Percentiles rank a stretch among this genome's conserved stretches.
phyloP scores from a whole-genome alignment of 2,329 filamentous ascomycete genomes.

The Elsinoe ampelina region DNA sequence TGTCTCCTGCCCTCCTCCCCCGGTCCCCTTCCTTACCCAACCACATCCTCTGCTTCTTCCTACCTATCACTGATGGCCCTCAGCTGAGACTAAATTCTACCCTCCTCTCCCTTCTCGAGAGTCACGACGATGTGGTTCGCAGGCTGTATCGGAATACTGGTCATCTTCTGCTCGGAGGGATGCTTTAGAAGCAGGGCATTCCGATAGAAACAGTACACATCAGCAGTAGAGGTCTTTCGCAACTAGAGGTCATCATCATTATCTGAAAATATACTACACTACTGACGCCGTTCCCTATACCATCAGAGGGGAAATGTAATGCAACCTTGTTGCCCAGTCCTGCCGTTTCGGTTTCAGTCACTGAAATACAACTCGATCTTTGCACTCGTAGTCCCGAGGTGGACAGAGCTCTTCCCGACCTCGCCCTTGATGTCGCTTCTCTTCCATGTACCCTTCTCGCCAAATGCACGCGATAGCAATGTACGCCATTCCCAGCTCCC shows the following conservation, averaged over 20 bases:
- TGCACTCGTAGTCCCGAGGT: not conserved
- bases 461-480: not conserved
- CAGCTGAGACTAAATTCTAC: not conserved
- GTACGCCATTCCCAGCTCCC: slow-evolving; percentile 2
- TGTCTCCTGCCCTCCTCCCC: not conserved
- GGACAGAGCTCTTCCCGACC: not conserved
- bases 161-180: not conserved
- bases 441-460: slow-evolving; percentile 10
- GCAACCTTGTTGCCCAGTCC: not conserved
- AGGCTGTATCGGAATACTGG: not conserved
- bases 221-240: not conserved
- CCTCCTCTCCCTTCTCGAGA: not conserved
- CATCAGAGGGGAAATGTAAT: too few species aligned
- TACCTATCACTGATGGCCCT: not conserved
- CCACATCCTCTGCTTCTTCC: not conserved
- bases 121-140: slow-evolving; percentile 5
- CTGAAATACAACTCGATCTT: not conserved
- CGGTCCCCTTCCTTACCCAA: not conserved
- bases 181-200: not conserved
- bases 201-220: not conserved
- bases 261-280: not conserved
- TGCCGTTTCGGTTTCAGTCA: not conserved
- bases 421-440: not conserved
- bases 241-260: slow-evolving; percentile 1
- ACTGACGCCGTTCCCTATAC: not conserved